Percentiles rank a stretch among this genome's conserved stretches.
Conservation (phyloP, 371 early-diverging fungal species). For the Mortierella sp. region DNA sequence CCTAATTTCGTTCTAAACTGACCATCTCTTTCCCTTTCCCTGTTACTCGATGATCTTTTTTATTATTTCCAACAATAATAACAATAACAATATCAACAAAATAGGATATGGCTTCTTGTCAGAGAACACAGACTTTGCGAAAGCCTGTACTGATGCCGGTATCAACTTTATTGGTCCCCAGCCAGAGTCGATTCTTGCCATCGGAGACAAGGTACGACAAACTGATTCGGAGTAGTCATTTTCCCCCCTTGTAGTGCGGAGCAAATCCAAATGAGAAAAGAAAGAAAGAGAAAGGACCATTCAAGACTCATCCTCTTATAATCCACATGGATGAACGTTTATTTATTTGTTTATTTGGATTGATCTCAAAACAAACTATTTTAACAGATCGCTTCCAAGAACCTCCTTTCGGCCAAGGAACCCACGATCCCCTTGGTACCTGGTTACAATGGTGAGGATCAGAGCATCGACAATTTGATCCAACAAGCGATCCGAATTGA, state of each 20-base stretch:
- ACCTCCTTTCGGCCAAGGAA: slow-evolving; percentile 56
- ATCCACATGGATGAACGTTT: no score
- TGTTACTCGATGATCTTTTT: background rate
- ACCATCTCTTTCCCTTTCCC: background rate
- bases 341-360: no score
- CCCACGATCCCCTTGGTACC: slow-evolving; percentile 65
- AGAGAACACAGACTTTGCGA: slow-evolving; percentile 85
- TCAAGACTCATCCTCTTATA: no score
- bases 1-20: background rate
- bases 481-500: slow-evolving; percentile 64
- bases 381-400: slow-evolving; percentile 58
- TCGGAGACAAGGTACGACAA: slow-evolving; percentile 94
- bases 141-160: slow-evolving; percentile 63
- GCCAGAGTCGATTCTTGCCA: slow-evolving; percentile 82
- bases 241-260: no score
- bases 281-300: no score
- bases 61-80: background rate
- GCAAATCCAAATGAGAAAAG: no score
- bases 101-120: slow-evolving; percentile 88
- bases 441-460: slow-evolving; percentile 73
- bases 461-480: slow-evolving; percentile 56
- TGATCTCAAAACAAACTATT: slow-evolving; percentile 28
- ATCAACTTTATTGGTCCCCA: slow-evolving; percentile 84
- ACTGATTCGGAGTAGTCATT: slow-evolving; percentile 60
- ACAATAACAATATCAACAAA: background rate